Percentiles rank a stretch among this genome's conserved stretches.
Evolutionary conservation across 2,329 filamentous ascomycete species (phyloP).

Genomic region (Beauveria caledonica): DNA sequence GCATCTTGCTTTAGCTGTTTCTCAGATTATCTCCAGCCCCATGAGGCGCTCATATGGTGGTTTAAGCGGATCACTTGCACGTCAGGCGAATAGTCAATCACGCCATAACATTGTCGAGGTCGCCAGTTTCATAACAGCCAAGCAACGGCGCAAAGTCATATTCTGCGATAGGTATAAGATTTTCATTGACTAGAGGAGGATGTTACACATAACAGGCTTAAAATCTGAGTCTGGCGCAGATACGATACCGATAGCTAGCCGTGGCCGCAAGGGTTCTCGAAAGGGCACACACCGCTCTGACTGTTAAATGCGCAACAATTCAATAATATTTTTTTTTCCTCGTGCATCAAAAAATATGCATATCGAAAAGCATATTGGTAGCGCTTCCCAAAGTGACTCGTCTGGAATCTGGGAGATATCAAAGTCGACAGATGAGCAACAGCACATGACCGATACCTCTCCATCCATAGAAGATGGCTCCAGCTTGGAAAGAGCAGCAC

Average conservation of each 20-base stretch:
- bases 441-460: neutral
- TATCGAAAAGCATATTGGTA: neutral
- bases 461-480: neutral
- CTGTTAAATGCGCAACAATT: neutral
- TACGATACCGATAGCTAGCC: neutral
- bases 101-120: neutral
- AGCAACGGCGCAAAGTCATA: neutral
- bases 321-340: too few relatives aligned
- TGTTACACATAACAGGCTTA: neutral
- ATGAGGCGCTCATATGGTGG: too few relatives aligned
- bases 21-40: neutral
- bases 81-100: neutral
- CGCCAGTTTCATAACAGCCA: too few relatives aligned
- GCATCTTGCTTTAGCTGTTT: neutral
- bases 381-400: neutral
- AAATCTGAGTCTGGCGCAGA: neutral
- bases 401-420: neutral
- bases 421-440: neutral
- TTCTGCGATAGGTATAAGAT: neutral
- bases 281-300: neutral
- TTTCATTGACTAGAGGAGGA: neutral
- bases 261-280: neutral
- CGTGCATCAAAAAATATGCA: neutral
- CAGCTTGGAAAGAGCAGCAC: neutral
- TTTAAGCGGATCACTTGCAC: neutral